Conservation (phyloP, 2,329 filamentous ascomycete genomes). For the Rutstroemia sydowiana region DNA sequence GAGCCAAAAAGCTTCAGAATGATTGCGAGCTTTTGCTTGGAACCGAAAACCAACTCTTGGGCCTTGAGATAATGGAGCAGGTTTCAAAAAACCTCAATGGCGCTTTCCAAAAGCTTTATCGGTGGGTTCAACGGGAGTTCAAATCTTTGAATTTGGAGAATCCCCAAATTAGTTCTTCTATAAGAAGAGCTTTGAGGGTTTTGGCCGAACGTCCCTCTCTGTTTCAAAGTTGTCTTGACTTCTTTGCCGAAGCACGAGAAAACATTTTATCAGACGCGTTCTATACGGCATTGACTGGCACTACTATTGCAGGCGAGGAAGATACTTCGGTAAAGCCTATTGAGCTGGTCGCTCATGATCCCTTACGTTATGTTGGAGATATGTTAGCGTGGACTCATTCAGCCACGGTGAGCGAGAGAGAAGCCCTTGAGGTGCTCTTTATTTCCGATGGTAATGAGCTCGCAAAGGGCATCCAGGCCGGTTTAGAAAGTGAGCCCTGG, state of each 20-base stretch:
- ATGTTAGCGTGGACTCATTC: constrained; percentile 98
- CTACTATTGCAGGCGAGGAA: constrained; percentile 47
- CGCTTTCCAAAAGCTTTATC: constrained; percentile 91
- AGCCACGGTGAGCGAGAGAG: constrained; percentile 84
- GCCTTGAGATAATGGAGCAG: constrained; percentile 85
- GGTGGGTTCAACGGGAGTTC: constrained; percentile 92
- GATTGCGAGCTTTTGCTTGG: constrained; percentile 87
- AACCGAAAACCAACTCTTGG: constrained; percentile 80
- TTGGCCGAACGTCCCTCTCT: constrained; percentile 82
- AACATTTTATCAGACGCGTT: constrained; percentile 83
- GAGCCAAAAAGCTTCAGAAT: constrained; percentile 78
- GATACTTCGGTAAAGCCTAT: constrained; percentile 75
- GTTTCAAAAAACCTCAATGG: constrained; percentile 79
- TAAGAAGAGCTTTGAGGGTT: constrained; percentile 76
- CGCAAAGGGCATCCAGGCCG: constrained; percentile 70
- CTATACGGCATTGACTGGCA: constrained; percentile 77
- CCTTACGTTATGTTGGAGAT: constrained; percentile 84
- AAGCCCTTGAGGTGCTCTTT: constrained; percentile 86
- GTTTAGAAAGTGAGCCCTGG: constrained; percentile 80
- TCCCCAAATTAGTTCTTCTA: constrained; percentile 79
- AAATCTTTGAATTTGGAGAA: constrained; percentile 89
- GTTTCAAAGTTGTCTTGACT: constrained; percentile 90
- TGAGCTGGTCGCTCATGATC: constrained; percentile 86
- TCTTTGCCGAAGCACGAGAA: constrained; percentile 85
- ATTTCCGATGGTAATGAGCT: constrained; percentile 86